Conservation (phyloP, 1,139 yeast species). For the Meyerozyma elateridarum region DNA sequence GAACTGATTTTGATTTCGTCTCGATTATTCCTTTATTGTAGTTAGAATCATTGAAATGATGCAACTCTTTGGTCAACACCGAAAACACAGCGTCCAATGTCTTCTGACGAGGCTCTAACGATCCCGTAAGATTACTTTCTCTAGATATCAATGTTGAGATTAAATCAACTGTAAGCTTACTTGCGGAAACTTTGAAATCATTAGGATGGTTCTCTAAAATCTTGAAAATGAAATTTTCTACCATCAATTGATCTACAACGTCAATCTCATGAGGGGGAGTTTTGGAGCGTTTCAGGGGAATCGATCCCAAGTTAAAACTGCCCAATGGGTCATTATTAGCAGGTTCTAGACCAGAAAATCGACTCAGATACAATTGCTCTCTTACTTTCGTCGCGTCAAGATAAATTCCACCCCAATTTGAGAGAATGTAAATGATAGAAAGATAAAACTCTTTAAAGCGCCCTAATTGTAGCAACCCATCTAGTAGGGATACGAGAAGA, state of each 20-base stretch:
- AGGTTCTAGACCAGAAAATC: not conserved
- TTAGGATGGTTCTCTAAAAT: slow-evolving; percentile 22
- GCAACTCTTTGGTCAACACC: slow-evolving; percentile 29
- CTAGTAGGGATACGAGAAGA: slow-evolving; percentile 27
- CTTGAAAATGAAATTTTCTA: slow-evolving; percentile 34
- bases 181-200: slow-evolving; percentile 17
- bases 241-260: slow-evolving; percentile 21
- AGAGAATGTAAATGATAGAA: slow-evolving; percentile 22
- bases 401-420: not conserved
- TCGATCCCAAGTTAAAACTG: not conserved
- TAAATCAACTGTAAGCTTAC: slow-evolving; percentile 21
- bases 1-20: slow-evolving; percentile 11
- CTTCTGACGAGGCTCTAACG: slow-evolving; percentile 19
- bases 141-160: slow-evolving; percentile 19
- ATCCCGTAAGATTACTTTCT: slow-evolving; percentile 14
- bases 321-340: not conserved
- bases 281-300: too few relatives aligned
- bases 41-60: slow-evolving; percentile 32
- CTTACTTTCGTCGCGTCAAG: not conserved
- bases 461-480: slow-evolving; percentile 31
- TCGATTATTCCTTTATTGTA: slow-evolving; percentile 17
- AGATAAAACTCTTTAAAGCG: slow-evolving; percentile 26
- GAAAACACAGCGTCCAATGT: slow-evolving; percentile 29
- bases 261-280: slow-evolving; percentile 10
- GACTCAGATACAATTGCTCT: not conserved